phyloP scores from a whole-genome alignment of 1,284 basidiomycete genomes.

The Tilletia walkeri region DNA sequence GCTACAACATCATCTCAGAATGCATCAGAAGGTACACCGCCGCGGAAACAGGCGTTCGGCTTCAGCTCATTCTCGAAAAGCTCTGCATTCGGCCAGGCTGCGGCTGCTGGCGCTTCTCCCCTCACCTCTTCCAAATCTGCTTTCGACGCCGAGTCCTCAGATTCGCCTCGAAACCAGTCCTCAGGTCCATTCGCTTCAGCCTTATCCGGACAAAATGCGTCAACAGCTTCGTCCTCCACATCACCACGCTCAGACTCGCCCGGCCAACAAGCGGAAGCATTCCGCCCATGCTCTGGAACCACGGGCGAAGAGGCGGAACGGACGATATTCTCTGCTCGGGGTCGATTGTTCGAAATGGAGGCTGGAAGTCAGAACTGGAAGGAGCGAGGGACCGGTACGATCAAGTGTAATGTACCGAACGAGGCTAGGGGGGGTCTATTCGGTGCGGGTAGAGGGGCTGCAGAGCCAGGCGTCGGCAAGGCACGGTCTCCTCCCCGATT shows the following conservation, averaged over 20 bases:
- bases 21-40: too few relatives aligned
- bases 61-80: constrained; percentile 44
- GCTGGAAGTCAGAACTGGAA: constrained; percentile 70
- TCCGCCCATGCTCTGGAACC: constrained; percentile 61
- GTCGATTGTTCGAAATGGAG: constrained; percentile 73
- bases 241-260: background rate
- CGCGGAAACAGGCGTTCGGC: constrained; percentile 24
- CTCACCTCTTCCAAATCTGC: background rate
- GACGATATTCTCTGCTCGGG: constrained; percentile 77
- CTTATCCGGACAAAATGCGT: background rate
- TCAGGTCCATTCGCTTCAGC: background rate
- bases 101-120: constrained; percentile 2
- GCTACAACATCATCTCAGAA: too few relatives aligned
- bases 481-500: background rate
- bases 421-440: constrained; percentile 9
- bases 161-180: background rate
- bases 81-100: constrained; percentile 29
- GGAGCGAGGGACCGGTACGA: constrained; percentile 77
- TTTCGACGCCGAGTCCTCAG: background rate
- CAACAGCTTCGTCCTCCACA: background rate
- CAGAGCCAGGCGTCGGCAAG: constrained; percentile 14
- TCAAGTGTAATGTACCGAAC: constrained; percentile 73
- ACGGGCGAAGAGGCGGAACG: constrained; percentile 92
- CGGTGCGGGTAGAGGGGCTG: constrained; percentile 71
- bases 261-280: too few relatives aligned